These are phyloP conservation scores for Diutina pseudorugosa DNA, from an alignment of 1,139 yeast species.

Conservation along the genomic window DNA sequence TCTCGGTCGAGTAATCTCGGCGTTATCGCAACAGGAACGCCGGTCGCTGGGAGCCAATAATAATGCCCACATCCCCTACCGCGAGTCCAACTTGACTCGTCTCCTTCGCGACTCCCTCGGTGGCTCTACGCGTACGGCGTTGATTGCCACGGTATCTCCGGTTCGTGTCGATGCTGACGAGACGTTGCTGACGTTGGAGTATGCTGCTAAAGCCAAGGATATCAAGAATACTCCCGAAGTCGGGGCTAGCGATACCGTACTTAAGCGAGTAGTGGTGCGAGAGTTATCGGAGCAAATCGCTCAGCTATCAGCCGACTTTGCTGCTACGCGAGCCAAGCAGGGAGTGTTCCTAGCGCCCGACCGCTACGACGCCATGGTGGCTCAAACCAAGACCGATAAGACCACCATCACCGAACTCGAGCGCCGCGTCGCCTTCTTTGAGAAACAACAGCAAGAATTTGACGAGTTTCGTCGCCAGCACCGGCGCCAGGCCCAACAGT, in stretches of 20 bases:
- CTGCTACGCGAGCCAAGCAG: constrained; percentile 48
- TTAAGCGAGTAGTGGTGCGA: constrained; percentile 47
- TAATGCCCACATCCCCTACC: constrained; percentile 11
- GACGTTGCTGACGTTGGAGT: constrained; percentile 9
- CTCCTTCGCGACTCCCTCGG: constrained; percentile 10
- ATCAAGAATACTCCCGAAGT: constrained; percentile 45
- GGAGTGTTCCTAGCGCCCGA: constrained; percentile 8
- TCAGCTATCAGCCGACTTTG: constrained; percentile 42
- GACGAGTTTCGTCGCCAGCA: neutral
- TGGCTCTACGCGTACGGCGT: constrained; percentile 10
- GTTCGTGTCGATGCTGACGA: constrained; percentile 8
- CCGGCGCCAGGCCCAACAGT: neutral
- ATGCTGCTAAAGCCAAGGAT: constrained; percentile 10
- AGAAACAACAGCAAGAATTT: neutral
- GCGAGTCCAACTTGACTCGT: constrained; percentile 10
- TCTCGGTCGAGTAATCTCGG: constrained; percentile 10
- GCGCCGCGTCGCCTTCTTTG: neutral
- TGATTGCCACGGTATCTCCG: constrained; percentile 10
- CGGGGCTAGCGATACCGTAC: constrained; percentile 27
- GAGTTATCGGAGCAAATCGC: constrained; percentile 47
- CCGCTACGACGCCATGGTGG: constrained; percentile 6
- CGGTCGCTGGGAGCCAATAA: neutral
- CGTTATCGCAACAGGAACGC: constrained; percentile 6
- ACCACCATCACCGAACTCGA: neutral
- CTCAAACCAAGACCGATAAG: neutral